Percentiles rank a stretch among this genome's conserved stretches.
Conservation (phyloP, 768 basidiomycete genomes). For the Ephemerocybe angulata region DNA sequence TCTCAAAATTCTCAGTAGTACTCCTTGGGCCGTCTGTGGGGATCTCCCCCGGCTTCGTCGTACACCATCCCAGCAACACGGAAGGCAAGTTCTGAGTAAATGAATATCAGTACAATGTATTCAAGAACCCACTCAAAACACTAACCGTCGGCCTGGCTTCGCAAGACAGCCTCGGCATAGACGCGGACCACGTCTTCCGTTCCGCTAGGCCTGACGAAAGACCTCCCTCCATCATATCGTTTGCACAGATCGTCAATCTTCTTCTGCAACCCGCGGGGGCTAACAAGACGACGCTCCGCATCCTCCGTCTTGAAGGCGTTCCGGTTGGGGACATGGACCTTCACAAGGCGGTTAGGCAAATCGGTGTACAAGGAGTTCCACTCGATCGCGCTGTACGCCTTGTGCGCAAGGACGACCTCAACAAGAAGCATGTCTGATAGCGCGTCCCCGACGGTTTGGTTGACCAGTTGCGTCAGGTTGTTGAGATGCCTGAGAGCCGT, state of each 20-base stretch:
- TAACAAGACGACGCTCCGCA: slow-evolving; percentile 85
- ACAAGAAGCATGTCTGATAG: slow-evolving; percentile 95
- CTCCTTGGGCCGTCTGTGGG: slow-evolving; percentile 70
- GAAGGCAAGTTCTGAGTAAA: slow-evolving; percentile 67
- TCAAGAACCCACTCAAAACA: slow-evolving; percentile 11
- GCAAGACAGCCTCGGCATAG: slow-evolving; percentile 85
- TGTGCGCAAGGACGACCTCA: slow-evolving; percentile 86
- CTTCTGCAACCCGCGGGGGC: slow-evolving; percentile 73
- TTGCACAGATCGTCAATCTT: slow-evolving; percentile 79
- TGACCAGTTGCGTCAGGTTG: slow-evolving; percentile 81
- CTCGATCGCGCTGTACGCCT: slow-evolving; percentile 74
- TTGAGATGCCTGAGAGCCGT: slow-evolving; percentile 74
- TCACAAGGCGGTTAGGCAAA: slow-evolving; percentile 91
- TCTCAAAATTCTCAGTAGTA: slow-evolving; percentile 40
- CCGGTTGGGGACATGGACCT: slow-evolving; percentile 83
- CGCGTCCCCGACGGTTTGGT: slow-evolving; percentile 98
- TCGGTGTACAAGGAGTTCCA: slow-evolving; percentile 96
- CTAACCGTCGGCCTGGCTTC: slow-evolving; percentile 80
- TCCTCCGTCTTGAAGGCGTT: slow-evolving; percentile 86
- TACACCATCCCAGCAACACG: slow-evolving; percentile 84
- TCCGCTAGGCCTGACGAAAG: slow-evolving; percentile 94
- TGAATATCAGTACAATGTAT: slow-evolving; percentile 5
- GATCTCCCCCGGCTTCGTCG: slow-evolving; percentile 79
- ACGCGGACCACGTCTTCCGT: slow-evolving; percentile 98
- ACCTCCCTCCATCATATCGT: slow-evolving; percentile 78